These are phyloP conservation scores for Trametes cingulata DNA, from an alignment of 768 basidiomycete species.

Conservation along the genomic window DNA sequence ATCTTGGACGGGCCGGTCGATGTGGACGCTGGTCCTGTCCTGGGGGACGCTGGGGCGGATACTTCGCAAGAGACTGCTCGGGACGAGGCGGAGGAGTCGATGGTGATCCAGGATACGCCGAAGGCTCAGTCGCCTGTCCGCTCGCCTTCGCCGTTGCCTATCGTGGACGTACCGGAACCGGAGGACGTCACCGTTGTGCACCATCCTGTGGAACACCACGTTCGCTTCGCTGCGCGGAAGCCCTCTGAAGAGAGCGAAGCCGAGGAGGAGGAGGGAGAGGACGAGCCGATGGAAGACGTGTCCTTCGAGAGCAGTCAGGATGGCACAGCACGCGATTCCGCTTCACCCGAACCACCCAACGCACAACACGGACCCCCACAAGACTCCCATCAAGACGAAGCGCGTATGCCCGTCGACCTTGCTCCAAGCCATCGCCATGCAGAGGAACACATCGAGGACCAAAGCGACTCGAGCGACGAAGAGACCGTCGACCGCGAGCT, in stretches of 20 bases:
- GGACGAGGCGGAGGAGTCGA: not conserved
- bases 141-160: conserved; percentile 18
- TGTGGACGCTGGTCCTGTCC: not conserved
- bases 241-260: conserved; percentile 21
- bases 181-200: conserved; percentile 74
- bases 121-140: not conserved
- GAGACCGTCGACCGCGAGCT: conserved; percentile 38
- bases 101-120: not conserved
- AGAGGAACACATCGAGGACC: conserved; percentile 12
- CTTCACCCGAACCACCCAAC: not conserved
- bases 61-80: not conserved
- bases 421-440: not conserved
- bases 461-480: conserved; percentile 26
- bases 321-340: not conserved
- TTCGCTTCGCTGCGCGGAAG: conserved; percentile 15
- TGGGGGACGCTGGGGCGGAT: not conserved
- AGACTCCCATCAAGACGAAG: not conserved
- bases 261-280: not conserved
- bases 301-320: conserved; percentile 22
- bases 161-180: conserved; percentile 10
- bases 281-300: conserved; percentile 16
- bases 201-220: conserved; percentile 1
- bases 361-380: not conserved
- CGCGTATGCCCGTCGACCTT: not conserved
- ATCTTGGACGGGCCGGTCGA: conserved; percentile 11